These are phyloP conservation scores for Claviceps purpurea DNA, from an alignment of 2,329 filamentous ascomycete genomes.

Conservation along the genomic window DNA sequence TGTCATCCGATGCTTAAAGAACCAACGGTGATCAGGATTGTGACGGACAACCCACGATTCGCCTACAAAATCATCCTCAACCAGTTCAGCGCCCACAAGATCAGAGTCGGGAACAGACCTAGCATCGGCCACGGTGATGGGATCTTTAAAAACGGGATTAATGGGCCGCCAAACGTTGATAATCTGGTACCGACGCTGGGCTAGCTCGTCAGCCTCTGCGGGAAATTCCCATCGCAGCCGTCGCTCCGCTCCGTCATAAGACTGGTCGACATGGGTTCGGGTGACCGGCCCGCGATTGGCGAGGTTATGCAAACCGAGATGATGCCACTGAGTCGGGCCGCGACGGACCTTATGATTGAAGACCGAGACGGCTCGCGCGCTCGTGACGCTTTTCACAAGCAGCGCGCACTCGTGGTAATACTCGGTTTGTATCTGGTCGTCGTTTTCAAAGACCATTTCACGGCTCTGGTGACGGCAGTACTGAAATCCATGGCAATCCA, in stretches of 20 bases:
- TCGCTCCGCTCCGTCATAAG: conserved; percentile 27
- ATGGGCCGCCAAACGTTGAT: conserved; percentile 34
- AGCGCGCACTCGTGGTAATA: conserved; percentile 65
- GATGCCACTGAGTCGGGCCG: conserved; percentile 44
- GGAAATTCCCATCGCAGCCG: conserved; percentile 27
- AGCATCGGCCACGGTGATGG: conserved; percentile 39
- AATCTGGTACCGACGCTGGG: conserved; percentile 32
- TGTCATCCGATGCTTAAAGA: conserved; percentile 36
- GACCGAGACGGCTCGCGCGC: conserved; percentile 45
- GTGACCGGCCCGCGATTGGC: conserved; percentile 32
- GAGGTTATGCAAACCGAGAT: conserved; percentile 49
- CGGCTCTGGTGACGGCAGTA: conserved; percentile 18
- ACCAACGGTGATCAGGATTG: conserved; percentile 33
- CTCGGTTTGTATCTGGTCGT: conserved; percentile 41
- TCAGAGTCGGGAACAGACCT: conserved; percentile 35
- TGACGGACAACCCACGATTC: conserved; percentile 34
- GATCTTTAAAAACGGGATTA: conserved; percentile 29
- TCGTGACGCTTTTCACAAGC: conserved; percentile 47
- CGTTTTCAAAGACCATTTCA: conserved; percentile 30
- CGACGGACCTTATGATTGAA: conserved; percentile 63
- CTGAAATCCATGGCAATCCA: conserved; percentile 29
- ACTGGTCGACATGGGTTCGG: conserved; percentile 39
- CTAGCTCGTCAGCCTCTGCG: conserved; percentile 25
- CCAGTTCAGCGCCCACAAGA: conserved; percentile 34
- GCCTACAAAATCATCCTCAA: conserved; percentile 34